Percentiles rank a stretch among this genome's conserved stretches.
phyloP scores from a whole-genome alignment of 202 grass and related monocot species.

The Sporobolus alterniflorus region DNA sequence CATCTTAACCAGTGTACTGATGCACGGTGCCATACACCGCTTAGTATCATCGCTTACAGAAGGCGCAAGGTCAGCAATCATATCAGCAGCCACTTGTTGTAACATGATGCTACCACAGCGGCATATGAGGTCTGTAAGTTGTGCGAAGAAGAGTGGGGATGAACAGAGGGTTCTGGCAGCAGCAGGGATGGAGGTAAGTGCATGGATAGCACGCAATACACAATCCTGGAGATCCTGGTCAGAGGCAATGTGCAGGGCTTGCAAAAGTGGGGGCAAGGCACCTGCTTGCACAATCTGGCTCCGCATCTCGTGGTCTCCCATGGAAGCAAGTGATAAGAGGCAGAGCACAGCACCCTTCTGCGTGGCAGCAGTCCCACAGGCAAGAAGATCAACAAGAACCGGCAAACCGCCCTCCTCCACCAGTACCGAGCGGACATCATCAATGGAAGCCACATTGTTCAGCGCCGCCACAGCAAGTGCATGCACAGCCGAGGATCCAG shows the following conservation, averaged over 20 bases:
- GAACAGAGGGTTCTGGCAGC: slow-evolving; percentile 60
- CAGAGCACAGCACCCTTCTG: slow-evolving; percentile 65
- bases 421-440: slow-evolving; percentile 67
- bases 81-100: slow-evolving; percentile 64
- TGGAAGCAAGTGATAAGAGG: slow-evolving; percentile 62
- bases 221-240: slow-evolving; percentile 66
- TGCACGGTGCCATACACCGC: slow-evolving; percentile 62
- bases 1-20: slow-evolving; percentile 69
- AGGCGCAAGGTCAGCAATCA: slow-evolving; percentile 65
- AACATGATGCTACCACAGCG: slow-evolving; percentile 51
- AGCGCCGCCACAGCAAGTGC: slow-evolving; percentile 58
- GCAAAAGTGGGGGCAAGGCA: slow-evolving; percentile 62
- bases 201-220: slow-evolving; percentile 60
- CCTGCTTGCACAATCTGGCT: slow-evolving; percentile 63
- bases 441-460: slow-evolving; percentile 65
- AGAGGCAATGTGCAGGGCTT: slow-evolving; percentile 54
- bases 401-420: slow-evolving; percentile 76
- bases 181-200: slow-evolving; percentile 51
- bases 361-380: slow-evolving; percentile 46
- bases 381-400: slow-evolving; percentile 63
- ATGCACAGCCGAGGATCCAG: slow-evolving; percentile 54
- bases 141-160: slow-evolving; percentile 69
- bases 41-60: slow-evolving; percentile 64
- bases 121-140: slow-evolving; percentile 66
- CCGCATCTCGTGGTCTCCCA: slow-evolving; percentile 59